Evolutionary conservation across 2,329 filamentous ascomycete species (phyloP).

Genomic region (Xylariales sp.): DNA sequence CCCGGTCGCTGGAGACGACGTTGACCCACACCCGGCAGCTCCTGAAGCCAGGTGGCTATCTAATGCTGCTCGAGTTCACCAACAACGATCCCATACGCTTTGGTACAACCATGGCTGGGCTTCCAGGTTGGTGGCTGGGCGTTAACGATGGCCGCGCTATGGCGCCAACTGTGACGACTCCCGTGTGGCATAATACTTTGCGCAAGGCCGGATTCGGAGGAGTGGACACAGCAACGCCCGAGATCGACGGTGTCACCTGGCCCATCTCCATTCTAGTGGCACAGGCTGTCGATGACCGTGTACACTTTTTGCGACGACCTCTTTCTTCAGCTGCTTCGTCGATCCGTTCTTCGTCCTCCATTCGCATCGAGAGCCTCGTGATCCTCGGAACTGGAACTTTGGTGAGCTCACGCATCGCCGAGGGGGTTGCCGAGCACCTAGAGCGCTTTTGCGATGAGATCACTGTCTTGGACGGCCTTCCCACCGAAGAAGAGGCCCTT

Average conservation of each 20-base stretch:
- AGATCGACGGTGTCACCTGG: constrained; percentile 3
- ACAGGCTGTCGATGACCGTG: constrained; percentile 24
- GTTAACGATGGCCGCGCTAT: constrained; percentile 6
- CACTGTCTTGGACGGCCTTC: neutral
- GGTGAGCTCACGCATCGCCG: neutral
- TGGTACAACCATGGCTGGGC: constrained; percentile 3
- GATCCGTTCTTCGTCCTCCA: too few relatives aligned
- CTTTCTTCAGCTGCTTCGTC: too few relatives aligned
- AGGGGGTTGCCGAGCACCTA: neutral
- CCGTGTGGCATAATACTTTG: constrained; percentile 19
- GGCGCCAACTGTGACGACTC: neutral
- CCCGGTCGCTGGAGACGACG: constrained; percentile 15
- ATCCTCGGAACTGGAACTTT: neutral
- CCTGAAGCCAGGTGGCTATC: constrained; percentile 31
- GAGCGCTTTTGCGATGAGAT: neutral
- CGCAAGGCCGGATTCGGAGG: constrained; percentile 22
- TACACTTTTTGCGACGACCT: constrained; percentile 4
- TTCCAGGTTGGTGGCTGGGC: constrained; percentile 10
- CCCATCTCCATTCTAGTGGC: constrained; percentile 17
- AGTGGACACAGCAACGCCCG: constrained; percentile 15
- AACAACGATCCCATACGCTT: constrained; percentile 4
- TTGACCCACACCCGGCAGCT: constrained; percentile 22
- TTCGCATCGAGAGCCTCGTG: too few relatives aligned
- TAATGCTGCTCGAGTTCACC: constrained; percentile 18
- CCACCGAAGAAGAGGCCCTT: neutral